Conservation (phyloP, 805 yeast genomes). For the Ogataea sp. region DNA sequence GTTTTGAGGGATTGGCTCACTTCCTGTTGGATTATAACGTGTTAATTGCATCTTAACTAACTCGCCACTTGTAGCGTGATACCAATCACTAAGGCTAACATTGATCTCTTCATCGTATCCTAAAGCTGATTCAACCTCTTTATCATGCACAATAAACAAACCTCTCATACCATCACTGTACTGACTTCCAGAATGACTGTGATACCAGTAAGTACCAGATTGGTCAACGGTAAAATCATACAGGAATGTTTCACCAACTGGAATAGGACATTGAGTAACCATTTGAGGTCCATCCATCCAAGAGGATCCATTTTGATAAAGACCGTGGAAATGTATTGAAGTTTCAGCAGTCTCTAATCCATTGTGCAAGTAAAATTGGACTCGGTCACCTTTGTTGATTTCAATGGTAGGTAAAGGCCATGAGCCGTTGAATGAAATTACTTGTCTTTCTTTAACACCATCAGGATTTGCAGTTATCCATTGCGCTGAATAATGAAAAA, state of each 20-base stretch:
- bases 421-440: conserved; percentile 59
- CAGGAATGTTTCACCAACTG: conserved; percentile 55
- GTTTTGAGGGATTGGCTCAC: conserved; percentile 73
- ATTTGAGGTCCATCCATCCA: conserved; percentile 76
- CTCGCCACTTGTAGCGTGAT: conserved; percentile 44
- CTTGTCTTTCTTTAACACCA: conserved; percentile 44
- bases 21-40: conserved; percentile 76
- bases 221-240: conserved; percentile 71
- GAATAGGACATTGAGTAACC: conserved; percentile 76
- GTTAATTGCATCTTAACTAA: conserved; percentile 42
- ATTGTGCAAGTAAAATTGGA: conserved; percentile 52
- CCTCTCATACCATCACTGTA: conserved; percentile 76
- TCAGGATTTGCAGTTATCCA: conserved; percentile 65
- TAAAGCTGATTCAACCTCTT: conserved; percentile 36
- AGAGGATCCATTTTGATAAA: conserved; percentile 53
- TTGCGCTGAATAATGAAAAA: conserved; percentile 46
- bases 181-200: conserved; percentile 70
- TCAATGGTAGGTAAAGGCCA: conserved; percentile 73
- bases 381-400: conserved; percentile 55
- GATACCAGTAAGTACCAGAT: conserved; percentile 80
- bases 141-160: conserved; percentile 56
- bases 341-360: conserved; percentile 48
- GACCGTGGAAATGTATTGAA: conserved; percentile 73
- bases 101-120: conserved; percentile 55
- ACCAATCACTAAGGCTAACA: conserved; percentile 54